A percentile compares a stretch with the other conserved stretches of the same genome.
These are phyloP conservation scores for Lantana camara DNA, from an alignment of 257 asterid genomes.

Conservation along the genomic window DNA sequence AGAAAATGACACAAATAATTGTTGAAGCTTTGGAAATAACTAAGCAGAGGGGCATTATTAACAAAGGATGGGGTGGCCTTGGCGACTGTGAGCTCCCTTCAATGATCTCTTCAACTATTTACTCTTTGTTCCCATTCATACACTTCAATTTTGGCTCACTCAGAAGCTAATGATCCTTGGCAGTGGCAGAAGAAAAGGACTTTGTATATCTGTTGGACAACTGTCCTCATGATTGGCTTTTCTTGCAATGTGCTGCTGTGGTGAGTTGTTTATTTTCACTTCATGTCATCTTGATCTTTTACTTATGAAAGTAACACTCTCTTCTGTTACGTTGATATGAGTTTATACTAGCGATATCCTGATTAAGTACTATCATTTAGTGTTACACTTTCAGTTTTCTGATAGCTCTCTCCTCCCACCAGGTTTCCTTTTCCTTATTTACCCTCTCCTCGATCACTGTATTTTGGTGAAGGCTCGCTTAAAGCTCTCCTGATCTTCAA, in stretches of 20 bases:
- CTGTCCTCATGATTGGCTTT: conserved; percentile 97
- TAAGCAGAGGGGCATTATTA: conserved; percentile 87
- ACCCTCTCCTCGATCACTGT: background rate
- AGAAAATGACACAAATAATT: conserved; percentile 87
- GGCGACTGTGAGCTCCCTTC: conserved; percentile 78
- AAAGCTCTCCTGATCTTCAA: background rate
- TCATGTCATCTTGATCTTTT: background rate
- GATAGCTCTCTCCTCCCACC: too few species aligned
- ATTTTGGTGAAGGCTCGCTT: background rate
- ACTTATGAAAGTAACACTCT: background rate
- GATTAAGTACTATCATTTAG: background rate
- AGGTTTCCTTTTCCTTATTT: background rate
- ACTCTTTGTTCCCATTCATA: background rate
- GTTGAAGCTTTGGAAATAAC: conserved; percentile 82
- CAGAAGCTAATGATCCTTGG: conserved; percentile 26
- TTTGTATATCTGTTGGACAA: conserved; percentile 82
- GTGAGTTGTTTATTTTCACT: conserved; percentile 49
- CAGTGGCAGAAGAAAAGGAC: conserved; percentile 93
- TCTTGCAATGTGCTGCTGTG: conserved; percentile 92
- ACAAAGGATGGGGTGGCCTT: conserved; percentile 99
- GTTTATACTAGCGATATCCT: background rate
- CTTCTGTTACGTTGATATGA: background rate
- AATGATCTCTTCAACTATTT: conserved; percentile 15
- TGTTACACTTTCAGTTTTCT: too few species aligned
- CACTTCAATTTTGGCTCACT: conserved; percentile 25